Evolutionary conservation across 176 grass and related monocot genomes (phyloP).

Genomic region (Chloris gayana): DNA sequence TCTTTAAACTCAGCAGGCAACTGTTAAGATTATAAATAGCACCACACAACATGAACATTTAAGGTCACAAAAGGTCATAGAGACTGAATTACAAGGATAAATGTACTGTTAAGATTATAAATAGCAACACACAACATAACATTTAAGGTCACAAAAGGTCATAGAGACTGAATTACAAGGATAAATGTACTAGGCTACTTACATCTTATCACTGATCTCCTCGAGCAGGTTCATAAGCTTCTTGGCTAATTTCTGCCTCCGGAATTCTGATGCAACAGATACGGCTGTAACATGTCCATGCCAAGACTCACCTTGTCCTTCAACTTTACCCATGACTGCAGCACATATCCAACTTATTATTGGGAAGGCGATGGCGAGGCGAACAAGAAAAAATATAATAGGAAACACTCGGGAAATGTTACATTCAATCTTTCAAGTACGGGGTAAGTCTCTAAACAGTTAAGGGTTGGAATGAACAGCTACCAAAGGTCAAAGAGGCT

Average conservation of each 20-base stretch:
- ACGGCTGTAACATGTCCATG: slow-evolving; percentile 97
- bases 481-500: not conserved
- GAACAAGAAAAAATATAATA: not conserved
- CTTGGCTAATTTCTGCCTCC: slow-evolving; percentile 90
- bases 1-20: not conserved
- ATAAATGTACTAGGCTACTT: slow-evolving; percentile 19
- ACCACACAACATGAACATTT: not conserved
- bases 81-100: not conserved
- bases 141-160: not conserved
- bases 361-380: no score
- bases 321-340: slow-evolving; percentile 99
- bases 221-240: slow-evolving; percentile 94
- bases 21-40: not conserved
- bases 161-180: not conserved
- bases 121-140: not conserved
- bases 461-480: not conserved
- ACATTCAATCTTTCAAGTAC: not conserved
- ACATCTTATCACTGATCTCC: slow-evolving; percentile 97
- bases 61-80: not conserved
- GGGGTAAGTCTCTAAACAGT: not conserved
- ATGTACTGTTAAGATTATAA: not conserved
- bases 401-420: not conserved
- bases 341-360: slow-evolving; percentile 27
- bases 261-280: slow-evolving; percentile 83
- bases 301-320: slow-evolving; percentile 99